Base-by-base conservation (phyloP, 1,284 basidiomycete species). In the Flammula alnicola region DNA sequence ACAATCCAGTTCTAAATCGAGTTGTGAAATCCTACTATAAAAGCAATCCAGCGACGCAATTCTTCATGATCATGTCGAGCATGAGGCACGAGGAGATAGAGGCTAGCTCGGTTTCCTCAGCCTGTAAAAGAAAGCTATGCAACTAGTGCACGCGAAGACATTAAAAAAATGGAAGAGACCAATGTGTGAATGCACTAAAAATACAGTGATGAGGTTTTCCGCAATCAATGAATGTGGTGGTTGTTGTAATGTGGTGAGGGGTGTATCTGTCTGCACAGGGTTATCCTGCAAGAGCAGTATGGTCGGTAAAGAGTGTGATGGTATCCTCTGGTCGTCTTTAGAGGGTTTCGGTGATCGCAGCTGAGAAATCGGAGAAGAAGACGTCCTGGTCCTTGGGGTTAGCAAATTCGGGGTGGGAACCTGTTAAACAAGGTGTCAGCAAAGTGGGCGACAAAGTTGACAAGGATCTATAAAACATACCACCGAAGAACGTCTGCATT, bases 401-500 rank as follows among this genome's bases (percentile, higher is more conserved):
- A 17, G 79, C 83, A 67, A 72, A 87, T 11, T 71, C 63, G 6
- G 63, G 23, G 26, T 69, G 67, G 31, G 73, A 76, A 43, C 80
- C 78, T 79, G 51, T 4, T 51, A 51, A 51, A 22, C 3, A n/a
- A n/a, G n/a, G n/a, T n/a, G n/a, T n/a, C n/a, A n/a, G n/a, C n/a
- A n/a, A n/a, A n/a, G n/a, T n/a, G n/a, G 12, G 44, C 41, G 19
- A 42, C 53, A 30, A 50, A 32, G 56, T 25, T 49, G 45, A 17
- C 46, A 14, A 17, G 17, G n/a, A 30, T 22, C 30, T 29, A 44
- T 19, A 42, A 37, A 8, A 54, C 75, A 23, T 58, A 78, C 80
- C 80, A 47, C 81, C 83, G 54, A 86, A 86, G 78, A 86, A 86
- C 33, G 83, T 82, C 69, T 86, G 84, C 68, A 82, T 78, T 71